Evolutionary conservation across 495 filamentous ascomycete genomes (phyloP).

Genomic region (Aspergillus carlsbadensis): DNA sequence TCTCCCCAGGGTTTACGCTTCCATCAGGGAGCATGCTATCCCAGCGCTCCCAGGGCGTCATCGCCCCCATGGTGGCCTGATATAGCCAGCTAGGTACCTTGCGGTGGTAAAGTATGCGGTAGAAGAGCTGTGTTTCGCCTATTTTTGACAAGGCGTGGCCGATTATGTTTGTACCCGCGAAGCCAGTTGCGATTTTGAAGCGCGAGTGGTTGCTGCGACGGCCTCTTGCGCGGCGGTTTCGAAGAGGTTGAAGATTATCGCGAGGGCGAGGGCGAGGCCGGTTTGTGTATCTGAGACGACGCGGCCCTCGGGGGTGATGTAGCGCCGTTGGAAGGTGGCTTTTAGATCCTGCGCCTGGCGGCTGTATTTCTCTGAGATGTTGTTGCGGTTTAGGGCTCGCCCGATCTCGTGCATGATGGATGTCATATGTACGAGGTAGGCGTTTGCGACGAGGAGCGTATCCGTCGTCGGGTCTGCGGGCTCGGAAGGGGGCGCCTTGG

Average conservation of each 20-base stretch:
- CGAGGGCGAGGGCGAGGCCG: too few relatives aligned
- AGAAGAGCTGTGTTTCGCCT: conserved; percentile 30
- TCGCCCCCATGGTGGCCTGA: conserved; percentile 50
- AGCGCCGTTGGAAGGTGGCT: too few relatives aligned
- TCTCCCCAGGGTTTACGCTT: conserved; percentile 49
- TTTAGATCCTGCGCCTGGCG: conserved; percentile 28
- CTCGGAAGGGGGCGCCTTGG: conserved; percentile 42
- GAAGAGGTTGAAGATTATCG: conserved; percentile 36
- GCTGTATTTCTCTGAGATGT: conserved; percentile 20
- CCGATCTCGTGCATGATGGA: conserved; percentile 27
- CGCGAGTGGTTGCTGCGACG: conserved; percentile 29
- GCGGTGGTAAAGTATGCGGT: conserved; percentile 38
- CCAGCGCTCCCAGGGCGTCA: conserved; percentile 59
- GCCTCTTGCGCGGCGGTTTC: conserved; percentile 30
- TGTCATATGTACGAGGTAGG: conserved; percentile 50
- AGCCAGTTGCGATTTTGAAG: conserved; percentile 53
- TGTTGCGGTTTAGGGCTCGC: conserved; percentile 24
- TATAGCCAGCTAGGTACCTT: conserved; percentile 52
- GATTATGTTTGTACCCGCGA: conserved; percentile 54
- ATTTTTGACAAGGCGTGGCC: conserved; percentile 40
- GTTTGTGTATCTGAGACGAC: too few relatives aligned
- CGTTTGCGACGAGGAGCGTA: conserved; percentile 47
- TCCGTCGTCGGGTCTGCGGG: conserved; percentile 43
- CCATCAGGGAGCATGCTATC: conserved; percentile 53
- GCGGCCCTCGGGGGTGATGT: too few relatives aligned